phyloP scores from a whole-genome alignment of 495 filamentous ascomycete species.

The Chaetomium cochliodes region DNA sequence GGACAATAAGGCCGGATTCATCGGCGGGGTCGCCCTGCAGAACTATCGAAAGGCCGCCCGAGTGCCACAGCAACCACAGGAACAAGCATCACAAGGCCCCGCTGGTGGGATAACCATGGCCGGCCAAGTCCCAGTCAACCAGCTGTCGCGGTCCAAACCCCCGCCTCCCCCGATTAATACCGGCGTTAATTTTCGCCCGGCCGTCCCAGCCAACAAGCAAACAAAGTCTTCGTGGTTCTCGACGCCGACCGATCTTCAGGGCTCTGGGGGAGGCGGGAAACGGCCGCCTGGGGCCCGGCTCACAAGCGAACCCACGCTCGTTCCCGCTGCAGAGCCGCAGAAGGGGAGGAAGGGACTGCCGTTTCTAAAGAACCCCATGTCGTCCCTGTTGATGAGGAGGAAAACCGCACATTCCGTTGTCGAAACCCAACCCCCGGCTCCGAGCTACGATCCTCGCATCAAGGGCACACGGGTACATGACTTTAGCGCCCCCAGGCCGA shows the following conservation, averaged over 20 bases:
- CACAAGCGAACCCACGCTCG: constrained; percentile 46
- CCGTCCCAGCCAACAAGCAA: constrained; percentile 29
- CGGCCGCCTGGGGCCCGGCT: constrained; percentile 5
- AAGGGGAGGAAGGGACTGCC: constrained; percentile 51
- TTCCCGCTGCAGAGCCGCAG: constrained; percentile 56
- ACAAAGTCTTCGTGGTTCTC: constrained; percentile 43
- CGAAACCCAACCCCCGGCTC: constrained; percentile 46
- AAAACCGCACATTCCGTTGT: constrained; percentile 45
- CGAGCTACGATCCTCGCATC: constrained; percentile 76
- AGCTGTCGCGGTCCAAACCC: constrained; percentile 30
- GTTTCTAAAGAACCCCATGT: constrained; percentile 53
- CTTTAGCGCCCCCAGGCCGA: constrained; percentile 79
- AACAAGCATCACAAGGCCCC: constrained; percentile 22
- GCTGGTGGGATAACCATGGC: constrained; percentile 26
- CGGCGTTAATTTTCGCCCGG: constrained; percentile 23
- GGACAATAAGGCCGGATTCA: constrained; percentile 34
- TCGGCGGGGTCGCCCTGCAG: constrained; percentile 44
- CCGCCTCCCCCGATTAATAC: constrained; percentile 38
- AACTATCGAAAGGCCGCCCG: constrained; percentile 36
- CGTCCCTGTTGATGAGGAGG: constrained; percentile 43
- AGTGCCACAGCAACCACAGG: constrained; percentile 4
- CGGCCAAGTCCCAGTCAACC: constrained; percentile 27
- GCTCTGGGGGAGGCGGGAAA: constrained; percentile 8
- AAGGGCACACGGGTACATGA: constrained; percentile 83
- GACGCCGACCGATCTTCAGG: constrained; percentile 40